These are phyloP conservation scores for Angomonas ambiguus DNA, from an alignment of 208 protist genomes.

Conservation along the genomic window DNA sequence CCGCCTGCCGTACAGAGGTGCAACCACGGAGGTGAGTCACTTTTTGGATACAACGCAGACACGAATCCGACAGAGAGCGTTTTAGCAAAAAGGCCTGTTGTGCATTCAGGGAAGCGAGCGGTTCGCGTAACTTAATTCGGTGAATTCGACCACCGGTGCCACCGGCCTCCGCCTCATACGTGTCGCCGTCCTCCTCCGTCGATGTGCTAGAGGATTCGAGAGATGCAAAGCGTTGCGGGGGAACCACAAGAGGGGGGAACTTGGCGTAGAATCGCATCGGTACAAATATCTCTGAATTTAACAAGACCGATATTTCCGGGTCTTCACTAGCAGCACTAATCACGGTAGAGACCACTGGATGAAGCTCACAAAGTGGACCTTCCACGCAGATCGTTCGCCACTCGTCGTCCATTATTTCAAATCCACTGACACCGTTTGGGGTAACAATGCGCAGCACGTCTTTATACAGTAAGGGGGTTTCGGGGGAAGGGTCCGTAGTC, in stretches of 20 bases:
- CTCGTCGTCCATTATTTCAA: constrained; percentile 80
- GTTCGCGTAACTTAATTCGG: constrained; percentile 66
- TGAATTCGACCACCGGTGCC: constrained; percentile 83
- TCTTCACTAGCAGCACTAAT: constrained; percentile 11
- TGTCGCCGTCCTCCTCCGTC: background rate
- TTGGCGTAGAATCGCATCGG: constrained; percentile 52
- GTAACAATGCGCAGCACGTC: constrained; percentile 48
- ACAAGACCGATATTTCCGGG: constrained; percentile 34
- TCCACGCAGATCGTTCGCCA: constrained; percentile 72
- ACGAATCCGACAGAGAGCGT: constrained; percentile 63
- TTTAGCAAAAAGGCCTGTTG: constrained; percentile 62
- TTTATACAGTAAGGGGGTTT: constrained; percentile 29
- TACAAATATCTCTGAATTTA: constrained; percentile 80
- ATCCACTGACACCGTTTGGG: constrained; percentile 76
- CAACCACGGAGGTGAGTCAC: constrained; percentile 37
- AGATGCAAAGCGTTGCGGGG: constrained; percentile 17
- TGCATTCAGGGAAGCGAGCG: constrained; percentile 34
- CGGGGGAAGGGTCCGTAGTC: constrained; percentile 5
- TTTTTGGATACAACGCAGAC: constrained; percentile 56
- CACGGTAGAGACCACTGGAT: constrained; percentile 36
- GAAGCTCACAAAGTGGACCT: constrained; percentile 64
- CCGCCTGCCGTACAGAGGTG: constrained; percentile 45
- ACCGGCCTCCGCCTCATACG: constrained; percentile 48
- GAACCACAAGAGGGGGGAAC: constrained; percentile 79
- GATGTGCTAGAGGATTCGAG: background rate